phyloP scores from a whole-genome alignment of 2,329 filamentous ascomycete species.

The Colletotrichum sp. region DNA sequence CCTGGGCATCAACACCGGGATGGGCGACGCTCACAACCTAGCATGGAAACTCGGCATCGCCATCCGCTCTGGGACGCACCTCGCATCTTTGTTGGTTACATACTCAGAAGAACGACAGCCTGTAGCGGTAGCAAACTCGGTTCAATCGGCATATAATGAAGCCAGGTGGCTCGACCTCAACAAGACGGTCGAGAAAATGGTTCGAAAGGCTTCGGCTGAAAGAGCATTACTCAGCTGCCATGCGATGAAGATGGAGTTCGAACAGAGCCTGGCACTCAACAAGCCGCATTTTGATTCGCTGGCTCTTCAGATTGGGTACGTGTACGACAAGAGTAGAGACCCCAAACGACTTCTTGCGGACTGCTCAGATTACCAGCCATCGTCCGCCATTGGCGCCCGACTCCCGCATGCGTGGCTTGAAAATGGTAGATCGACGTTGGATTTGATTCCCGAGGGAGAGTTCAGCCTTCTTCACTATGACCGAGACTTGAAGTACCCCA shows the following conservation, averaged over 20 bases:
- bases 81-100: background rate
- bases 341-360: background rate
- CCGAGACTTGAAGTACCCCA: background rate
- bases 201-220: background rate
- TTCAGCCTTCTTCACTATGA: background rate
- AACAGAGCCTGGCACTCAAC: background rate
- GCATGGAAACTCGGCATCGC: background rate
- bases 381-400: background rate
- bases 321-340: background rate
- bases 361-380: background rate
- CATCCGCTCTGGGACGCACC: background rate
- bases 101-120: background rate
- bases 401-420: background rate
- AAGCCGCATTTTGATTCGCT: background rate
- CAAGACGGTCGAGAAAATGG: background rate
- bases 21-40: background rate
- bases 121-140: background rate
- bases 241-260: background rate
- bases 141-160: background rate
- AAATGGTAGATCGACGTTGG: background rate
- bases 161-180: background rate
- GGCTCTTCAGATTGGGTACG: background rate
- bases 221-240: background rate
- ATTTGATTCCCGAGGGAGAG: background rate
- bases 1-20: background rate